Percentiles rank a stretch among this genome's conserved stretches.
These are phyloP conservation scores for Phaeosphaeriaceae sp. DNA, from an alignment of 2,329 filamentous ascomycete species.

Conservation along the genomic window DNA sequence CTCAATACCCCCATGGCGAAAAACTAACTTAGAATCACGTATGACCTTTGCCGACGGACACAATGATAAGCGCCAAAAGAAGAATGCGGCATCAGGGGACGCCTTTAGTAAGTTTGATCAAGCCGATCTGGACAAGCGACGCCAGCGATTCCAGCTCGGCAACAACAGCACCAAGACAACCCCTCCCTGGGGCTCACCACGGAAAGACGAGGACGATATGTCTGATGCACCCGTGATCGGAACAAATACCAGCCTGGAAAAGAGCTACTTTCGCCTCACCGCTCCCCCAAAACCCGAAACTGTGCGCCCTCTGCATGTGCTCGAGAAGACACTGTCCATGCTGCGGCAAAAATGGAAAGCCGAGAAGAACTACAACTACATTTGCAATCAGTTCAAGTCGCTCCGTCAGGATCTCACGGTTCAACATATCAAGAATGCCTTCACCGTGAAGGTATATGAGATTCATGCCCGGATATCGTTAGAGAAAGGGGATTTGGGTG, in stretches of 20 bases:
- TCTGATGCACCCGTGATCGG: constrained; percentile 78
- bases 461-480: constrained; percentile 96
- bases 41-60: constrained; percentile 67
- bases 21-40: constrained; percentile 77
- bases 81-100: constrained; percentile 57
- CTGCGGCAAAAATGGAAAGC: constrained; percentile 94
- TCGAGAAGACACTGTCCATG: constrained; percentile 85
- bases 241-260: constrained; percentile 84
- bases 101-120: constrained; percentile 87
- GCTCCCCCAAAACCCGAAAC: constrained; percentile 86
- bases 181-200: constrained; percentile 56
- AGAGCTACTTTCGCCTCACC: constrained; percentile 93
- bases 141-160: constrained; percentile 78
- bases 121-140: constrained; percentile 85
- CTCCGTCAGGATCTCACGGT: constrained; percentile 97
- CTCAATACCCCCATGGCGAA: constrained; percentile 74
- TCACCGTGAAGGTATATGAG: constrained; percentile 96
- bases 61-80: constrained; percentile 57
- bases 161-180: constrained; percentile 62
- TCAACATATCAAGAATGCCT: constrained; percentile 94
- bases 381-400: constrained; percentile 99
- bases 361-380: constrained; percentile 94
- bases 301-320: constrained; percentile 81
- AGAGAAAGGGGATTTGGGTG: constrained; percentile 98
- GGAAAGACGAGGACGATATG: constrained; percentile 58